Evolutionary conservation across 164 flowering plant species (phyloP), one percentile per base, ranked within the genome.

Genomic region (Kalanchoe fedtschenkoi): DNA sequence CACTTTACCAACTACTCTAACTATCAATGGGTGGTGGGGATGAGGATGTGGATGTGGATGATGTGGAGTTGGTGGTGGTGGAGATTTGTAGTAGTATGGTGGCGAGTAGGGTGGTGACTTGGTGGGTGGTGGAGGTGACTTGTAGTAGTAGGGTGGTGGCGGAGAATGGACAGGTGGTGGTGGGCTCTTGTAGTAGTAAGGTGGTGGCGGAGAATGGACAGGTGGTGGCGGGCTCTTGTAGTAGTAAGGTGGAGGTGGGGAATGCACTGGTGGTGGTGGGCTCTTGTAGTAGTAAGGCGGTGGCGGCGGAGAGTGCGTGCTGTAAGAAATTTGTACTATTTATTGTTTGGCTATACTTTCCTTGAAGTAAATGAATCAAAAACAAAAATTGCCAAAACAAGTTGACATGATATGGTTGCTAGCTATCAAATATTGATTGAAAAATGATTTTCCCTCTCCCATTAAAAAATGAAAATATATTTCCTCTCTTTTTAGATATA

Each of bases 1-100:
- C 1, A 87, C 90, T 54, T 81, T 85, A 41, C 95, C 95, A 2
- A 81, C 79, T 2, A 81, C 90, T 74, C 79, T 85, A 5, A 85
- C 75, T 0, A 83, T 62, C 4, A 78, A 57, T n/a, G 74, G 71
- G 42, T 75, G 78, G 65, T 26, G 78, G 42, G 28, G 38, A 16
- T 34, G 61, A 34, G 21, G 38, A 17, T 62, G 76, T 8, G 69
- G 74, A 53, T 62, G 79, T 32, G 58, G 72, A 47, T 60, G 72
- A 47, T 60, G 29, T 22, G 71, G 72, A 2, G 62, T 14, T 1
- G 81, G 81, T 14, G 82, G 81, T 41, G 83, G 81, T 0, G 83
- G 75, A 2, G 79, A 73, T 33, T 72, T 68, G 62, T 76, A 76
- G 43, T 67, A 55, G 63, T 76, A 76, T 0, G 74, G 75, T 0